Evolutionary conservation across 2,329 filamentous ascomycete genomes (phyloP).

Genomic region (Neurospora sp.): DNA sequence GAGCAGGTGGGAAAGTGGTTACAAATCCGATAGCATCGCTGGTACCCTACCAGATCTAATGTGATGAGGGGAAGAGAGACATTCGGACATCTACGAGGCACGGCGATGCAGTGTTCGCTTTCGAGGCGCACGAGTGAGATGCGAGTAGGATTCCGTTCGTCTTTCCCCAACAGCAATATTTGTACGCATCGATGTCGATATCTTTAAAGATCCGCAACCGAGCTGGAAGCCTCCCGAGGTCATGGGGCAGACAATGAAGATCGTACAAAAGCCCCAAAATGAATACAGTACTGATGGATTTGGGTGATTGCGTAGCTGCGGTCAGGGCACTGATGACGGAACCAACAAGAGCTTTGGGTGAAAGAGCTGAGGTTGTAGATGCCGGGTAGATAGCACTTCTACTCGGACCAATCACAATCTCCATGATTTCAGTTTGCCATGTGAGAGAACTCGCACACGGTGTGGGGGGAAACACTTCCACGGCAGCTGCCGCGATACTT

Average conservation of each 20-base stretch:
- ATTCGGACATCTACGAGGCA: background rate
- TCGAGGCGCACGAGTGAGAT: background rate
- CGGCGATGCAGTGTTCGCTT: background rate
- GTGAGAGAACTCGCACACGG: background rate
- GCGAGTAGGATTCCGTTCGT: background rate
- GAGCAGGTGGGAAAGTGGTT: background rate
- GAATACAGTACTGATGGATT: too few species aligned
- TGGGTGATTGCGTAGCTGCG: constrained; percentile 4
- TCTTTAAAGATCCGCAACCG: background rate
- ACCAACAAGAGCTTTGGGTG: constrained; percentile 1
- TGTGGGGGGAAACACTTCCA: background rate
- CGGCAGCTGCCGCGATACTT: background rate
- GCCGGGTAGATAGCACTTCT: background rate
- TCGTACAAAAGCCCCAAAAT: background rate
- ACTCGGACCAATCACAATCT: background rate
- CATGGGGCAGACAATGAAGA: constrained; percentile 1
- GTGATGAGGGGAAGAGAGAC: background rate
- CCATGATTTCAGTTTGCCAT: background rate
- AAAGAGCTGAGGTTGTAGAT: background rate
- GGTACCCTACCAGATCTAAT: background rate
- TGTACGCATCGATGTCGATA: background rate
- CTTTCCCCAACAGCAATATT: background rate
- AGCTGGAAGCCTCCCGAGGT: background rate
- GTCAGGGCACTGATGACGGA: constrained; percentile 9
- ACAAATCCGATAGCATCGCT: background rate